Conservation (phyloP, 352 stramenopile species). For the Pythium apleroticum region DNA sequence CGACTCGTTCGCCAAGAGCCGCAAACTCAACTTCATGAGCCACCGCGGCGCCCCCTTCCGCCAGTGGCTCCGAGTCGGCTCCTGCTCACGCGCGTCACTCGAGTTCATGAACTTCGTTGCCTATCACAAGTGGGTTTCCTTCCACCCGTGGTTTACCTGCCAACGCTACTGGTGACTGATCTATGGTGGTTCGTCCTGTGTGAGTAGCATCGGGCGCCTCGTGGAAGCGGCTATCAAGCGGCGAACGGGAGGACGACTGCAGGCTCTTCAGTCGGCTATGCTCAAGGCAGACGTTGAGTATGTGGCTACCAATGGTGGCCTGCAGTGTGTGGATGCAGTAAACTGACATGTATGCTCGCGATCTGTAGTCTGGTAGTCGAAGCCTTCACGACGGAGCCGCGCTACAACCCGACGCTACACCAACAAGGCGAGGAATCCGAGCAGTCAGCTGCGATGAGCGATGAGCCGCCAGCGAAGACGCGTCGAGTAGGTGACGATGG, state of each 20-base stretch:
- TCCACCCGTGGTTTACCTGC: background rate
- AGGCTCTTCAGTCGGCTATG: constrained; percentile 49
- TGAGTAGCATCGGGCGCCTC: constrained; percentile 66
- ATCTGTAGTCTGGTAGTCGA: constrained; percentile 2
- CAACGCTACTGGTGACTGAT: background rate
- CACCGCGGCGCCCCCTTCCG: constrained; percentile 65
- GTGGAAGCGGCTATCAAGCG: constrained; percentile 83
- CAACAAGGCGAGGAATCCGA: background rate
- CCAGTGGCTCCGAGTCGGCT: constrained; percentile 66
- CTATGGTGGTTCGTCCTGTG: background rate
- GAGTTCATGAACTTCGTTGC: constrained; percentile 88
- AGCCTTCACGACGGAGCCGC: constrained; percentile 1
- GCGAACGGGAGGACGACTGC: constrained; percentile 52
- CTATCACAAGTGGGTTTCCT: constrained; percentile 72
- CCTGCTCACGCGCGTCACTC: constrained; percentile 67
- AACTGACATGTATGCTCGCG: background rate
- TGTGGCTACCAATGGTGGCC: constrained; percentile 9
- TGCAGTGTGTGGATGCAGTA: background rate
- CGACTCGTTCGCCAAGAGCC: constrained; percentile 72
- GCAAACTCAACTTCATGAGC: constrained; percentile 85
- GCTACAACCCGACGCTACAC: background rate
- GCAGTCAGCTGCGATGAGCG: background rate
- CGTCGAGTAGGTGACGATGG: background rate
- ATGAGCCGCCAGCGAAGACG: background rate
- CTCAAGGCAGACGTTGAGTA: constrained; percentile 67